Evolutionary conservation across 1,284 basidiomycete genomes (phyloP).

Genomic region (Boletus calvinii): DNA sequence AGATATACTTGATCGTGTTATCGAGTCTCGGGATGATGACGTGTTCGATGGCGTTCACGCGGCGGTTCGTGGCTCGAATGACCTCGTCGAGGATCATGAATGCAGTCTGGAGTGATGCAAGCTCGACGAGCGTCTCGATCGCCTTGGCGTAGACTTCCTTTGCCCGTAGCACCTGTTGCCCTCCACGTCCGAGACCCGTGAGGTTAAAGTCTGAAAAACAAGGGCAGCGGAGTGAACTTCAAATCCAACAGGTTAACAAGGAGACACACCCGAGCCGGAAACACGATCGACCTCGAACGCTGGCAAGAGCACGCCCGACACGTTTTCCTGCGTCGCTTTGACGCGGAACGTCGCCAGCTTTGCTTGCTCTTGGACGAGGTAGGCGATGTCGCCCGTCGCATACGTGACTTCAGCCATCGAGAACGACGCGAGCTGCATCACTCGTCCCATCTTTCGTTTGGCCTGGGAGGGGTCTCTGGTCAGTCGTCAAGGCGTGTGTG

Average conservation of each 20-base stretch:
- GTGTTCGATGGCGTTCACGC: conserved; percentile 99
- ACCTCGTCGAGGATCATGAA: conserved; percentile 99
- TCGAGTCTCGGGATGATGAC: conserved; percentile 95
- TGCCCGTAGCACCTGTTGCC: conserved; percentile 92
- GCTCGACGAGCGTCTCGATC: conserved; percentile 93
- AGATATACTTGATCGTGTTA: conserved; percentile 97
- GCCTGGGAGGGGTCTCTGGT: conserved; percentile 52
- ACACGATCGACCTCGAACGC: conserved; percentile 91
- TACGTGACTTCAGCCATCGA: conserved; percentile 98
- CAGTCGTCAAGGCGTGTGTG: neutral
- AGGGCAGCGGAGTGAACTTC: neutral
- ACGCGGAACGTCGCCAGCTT: conserved; percentile 93
- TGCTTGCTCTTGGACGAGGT: conserved; percentile 90
- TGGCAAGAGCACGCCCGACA: conserved; percentile 96
- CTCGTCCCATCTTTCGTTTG: conserved; percentile 97
- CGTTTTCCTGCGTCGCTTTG: conserved; percentile 96
- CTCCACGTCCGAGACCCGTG: conserved; percentile 96
- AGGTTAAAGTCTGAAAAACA: conserved; percentile 82
- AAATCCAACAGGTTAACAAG: neutral
- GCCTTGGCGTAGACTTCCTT: conserved; percentile 98
- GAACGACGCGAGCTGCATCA: conserved; percentile 98
- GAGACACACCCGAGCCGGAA: conserved; percentile 65
- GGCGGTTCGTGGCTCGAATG: conserved; percentile 95
- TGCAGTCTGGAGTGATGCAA: conserved; percentile 95
- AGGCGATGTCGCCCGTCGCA: conserved; percentile 95